Base-by-base conservation (phyloP, 2,329 filamentous ascomycete species). In the Penicillium nordicum region DNA sequence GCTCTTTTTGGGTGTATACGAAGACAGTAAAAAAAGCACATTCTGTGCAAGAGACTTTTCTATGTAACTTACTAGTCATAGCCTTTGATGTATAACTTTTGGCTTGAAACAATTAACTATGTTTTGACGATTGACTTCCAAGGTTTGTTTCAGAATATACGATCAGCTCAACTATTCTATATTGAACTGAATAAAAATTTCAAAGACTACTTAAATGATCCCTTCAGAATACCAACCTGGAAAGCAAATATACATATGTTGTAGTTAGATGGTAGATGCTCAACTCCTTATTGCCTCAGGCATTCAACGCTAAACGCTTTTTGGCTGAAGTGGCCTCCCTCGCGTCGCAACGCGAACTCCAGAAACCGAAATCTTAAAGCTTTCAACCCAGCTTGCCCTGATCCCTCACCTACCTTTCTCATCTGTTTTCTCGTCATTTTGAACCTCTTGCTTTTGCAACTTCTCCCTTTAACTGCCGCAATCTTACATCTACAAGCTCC, bases 401-500 rank as follows among this genome's bases (percentile, higher is more conserved):
- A 44, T 43, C 44, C 32, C 27, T 34, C 42, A 44, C 29, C 32
- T 16, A 23, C 48, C 61, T 37, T 43, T 34, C 11, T 25, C 50
- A 40, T 60, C 32, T 36, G 32, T 38, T 37, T 27, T 27, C 6
- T 8, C 47, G 32, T 23, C 40, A 57, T 50, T 40, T 37, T 18
- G 18, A 21, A 27, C 9, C n/a, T 32, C 18, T 48, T 25, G 21
- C 10, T 29, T 41, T 12, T 34, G 9, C 16, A 29, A 27, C n/a
- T 5, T 11, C 5, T 29, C 43, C 30, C n/a, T 30, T 42, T 10
- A 36, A 53, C 36, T 37, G n/a, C 45, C 12, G 34, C 27, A 25
- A 29, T 42, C 18, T 57, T 23, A 65, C 50, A 65, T 62, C 57
- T 60, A 57, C 34, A 25, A 40, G 8, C 70, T 73, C 69, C 70